Conservation (phyloP, 2,329 filamentous ascomycete genomes). For the Thelonectria olida region DNA sequence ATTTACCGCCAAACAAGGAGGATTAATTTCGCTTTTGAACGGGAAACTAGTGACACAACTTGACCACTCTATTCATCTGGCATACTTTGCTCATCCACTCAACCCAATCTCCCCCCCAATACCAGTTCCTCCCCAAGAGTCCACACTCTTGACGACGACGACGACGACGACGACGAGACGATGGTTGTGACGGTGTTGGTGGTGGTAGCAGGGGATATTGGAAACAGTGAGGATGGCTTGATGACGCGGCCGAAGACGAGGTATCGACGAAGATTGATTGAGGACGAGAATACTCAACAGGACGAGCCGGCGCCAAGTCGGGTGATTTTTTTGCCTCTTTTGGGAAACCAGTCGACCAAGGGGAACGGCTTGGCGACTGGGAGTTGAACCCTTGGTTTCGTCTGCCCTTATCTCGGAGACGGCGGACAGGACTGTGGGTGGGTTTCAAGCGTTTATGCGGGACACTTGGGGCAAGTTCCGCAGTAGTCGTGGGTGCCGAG, state of each 20-base stretch:
- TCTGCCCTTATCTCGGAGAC: background rate
- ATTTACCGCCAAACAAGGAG: background rate
- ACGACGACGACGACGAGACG: background rate
- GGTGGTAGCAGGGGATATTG: background rate
- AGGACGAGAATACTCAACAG: background rate
- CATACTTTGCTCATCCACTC: background rate
- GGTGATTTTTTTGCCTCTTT: background rate
- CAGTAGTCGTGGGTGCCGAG: constrained; percentile 46
- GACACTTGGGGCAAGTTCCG: constrained; percentile 43
- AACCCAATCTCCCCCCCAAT: background rate
- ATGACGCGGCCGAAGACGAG: background rate
- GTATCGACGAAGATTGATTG: background rate
- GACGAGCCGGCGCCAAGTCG: constrained; percentile 10
- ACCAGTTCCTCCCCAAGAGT: background rate
- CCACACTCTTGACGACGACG: background rate
- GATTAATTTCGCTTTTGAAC: background rate
- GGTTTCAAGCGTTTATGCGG: constrained; percentile 21
- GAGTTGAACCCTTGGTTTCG: background rate
- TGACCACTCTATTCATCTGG: constrained; percentile 15
- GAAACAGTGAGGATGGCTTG: background rate
- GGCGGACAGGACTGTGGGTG: background rate
- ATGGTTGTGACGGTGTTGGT: background rate
- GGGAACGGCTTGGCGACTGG: background rate
- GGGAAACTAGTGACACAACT: background rate
- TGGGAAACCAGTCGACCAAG: background rate